Percentiles rank a stretch among this genome's conserved stretches.
phyloP scores from a whole-genome alignment of 2,329 filamentous ascomycete species.

The Coniochaeta sp. region DNA sequence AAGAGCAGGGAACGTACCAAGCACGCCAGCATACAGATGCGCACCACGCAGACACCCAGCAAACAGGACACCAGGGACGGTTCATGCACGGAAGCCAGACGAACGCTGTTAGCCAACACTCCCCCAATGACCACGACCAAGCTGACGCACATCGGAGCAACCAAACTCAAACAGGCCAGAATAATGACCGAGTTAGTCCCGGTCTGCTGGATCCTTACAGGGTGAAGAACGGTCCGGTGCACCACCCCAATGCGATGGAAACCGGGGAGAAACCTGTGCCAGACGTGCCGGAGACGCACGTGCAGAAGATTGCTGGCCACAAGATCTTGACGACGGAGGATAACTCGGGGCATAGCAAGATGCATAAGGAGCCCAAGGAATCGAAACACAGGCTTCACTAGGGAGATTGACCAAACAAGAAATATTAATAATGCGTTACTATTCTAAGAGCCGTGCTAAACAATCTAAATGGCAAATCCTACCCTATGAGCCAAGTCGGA shows the following conservation, averaged over 20 bases:
- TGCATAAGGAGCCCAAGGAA: too few relatives aligned
- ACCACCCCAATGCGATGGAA: neutral
- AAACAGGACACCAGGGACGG: neutral
- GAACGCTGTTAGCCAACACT: neutral
- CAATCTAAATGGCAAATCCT: neutral
- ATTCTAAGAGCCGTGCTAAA: too few relatives aligned
- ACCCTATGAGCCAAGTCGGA: too few relatives aligned
- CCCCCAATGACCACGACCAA: neutral
- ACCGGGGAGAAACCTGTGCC: neutral
- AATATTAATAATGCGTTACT: too few relatives aligned
- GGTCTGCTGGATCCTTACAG: neutral
- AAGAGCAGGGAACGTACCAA: too few relatives aligned
- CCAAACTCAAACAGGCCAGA: neutral
- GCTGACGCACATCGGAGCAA: neutral
- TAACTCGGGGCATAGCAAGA: too few relatives aligned
- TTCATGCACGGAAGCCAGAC: neutral
- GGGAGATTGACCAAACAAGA: too few relatives aligned
- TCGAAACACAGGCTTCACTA: too few relatives aligned
- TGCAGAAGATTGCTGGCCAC: neutral
- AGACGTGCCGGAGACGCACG: neutral
- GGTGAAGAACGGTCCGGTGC: neutral
- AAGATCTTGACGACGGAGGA: neutral
- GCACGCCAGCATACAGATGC: neutral
- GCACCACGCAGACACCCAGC: too few relatives aligned
- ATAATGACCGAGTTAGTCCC: neutral